Evolutionary conservation across 768 basidiomycete genomes (phyloP).

Genomic region (Macrolepiota albuminosa): DNA sequence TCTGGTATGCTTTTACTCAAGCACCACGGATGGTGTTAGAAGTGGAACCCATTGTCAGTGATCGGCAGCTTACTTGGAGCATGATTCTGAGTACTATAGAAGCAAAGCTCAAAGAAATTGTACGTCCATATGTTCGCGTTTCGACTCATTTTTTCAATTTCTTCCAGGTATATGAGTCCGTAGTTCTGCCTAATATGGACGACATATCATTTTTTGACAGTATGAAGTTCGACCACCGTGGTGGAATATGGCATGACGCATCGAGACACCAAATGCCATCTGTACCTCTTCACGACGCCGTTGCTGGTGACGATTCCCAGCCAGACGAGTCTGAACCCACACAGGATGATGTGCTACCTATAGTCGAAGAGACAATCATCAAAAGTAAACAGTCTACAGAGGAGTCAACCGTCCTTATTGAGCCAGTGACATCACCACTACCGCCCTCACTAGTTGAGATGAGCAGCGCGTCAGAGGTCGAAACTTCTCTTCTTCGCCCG

Average conservation of each 20-base stretch:
- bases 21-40: constrained; percentile 83
- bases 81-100: constrained; percentile 92
- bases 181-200: constrained; percentile 98
- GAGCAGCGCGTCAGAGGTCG: constrained; percentile 7
- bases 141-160: constrained; percentile 3
- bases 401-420: constrained; percentile 12
- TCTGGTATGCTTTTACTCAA: constrained; percentile 95
- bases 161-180: constrained; percentile 81
- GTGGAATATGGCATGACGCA: constrained; percentile 88
- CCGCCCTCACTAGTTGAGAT: constrained; percentile 7
- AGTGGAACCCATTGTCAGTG: constrained; percentile 92
- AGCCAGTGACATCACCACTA: background rate
- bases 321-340: constrained; percentile 34
- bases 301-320: constrained; percentile 22
- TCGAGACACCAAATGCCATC: constrained; percentile 35
- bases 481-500: constrained; percentile 18
- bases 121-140: constrained; percentile 31
- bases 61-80: constrained; percentile 90
- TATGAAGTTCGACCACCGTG: constrained; percentile 53
- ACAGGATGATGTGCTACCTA: constrained; percentile 17
- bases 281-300: constrained; percentile 14
- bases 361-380: constrained; percentile 2
- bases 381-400: constrained; percentile 16
- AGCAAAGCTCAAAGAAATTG: constrained; percentile 81
- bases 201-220: constrained; percentile 96